Base-by-base conservation (phyloP, 1,284 basidiomycete genomes). In the Uromyces viciae-fabae region DNA sequence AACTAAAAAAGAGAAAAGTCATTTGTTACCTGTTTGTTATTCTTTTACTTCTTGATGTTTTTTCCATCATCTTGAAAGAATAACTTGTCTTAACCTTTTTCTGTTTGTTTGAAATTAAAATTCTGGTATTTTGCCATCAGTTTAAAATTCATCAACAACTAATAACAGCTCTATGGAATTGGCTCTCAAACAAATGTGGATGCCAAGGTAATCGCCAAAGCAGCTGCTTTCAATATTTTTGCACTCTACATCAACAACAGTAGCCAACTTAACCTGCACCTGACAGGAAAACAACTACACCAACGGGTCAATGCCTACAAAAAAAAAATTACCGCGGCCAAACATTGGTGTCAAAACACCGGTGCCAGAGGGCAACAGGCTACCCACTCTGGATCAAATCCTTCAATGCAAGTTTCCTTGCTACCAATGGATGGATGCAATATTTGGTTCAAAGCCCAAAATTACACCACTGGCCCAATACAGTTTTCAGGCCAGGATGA, bases 381-480 rank as follows among this genome's bases (percentile, higher is more conserved):
- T 9, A 2, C 8, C n/a, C 1, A 72, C 69, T 33, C 69, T 72
- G 0, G 43, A 38, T 2, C 42, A 72, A 52, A 49, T 49, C 11
- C 69, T 72, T 2, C 42, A 72, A n/a, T 25, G 22, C 14, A 72
- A 49, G 31, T 72, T 40, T 25, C 36, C 42, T 2, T 71, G 68
- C 40, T 71, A 71, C 19, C 28, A 43, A 5, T 42, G 69, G 22
- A 72, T 72, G 69, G 40, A 52, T 43, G 22, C 22, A 17, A 52
- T 71, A n/a, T 71, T 46, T 71, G 68, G 68, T 17, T n/a, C n/a
- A 8, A 72, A 72, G 19, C n/a, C 40, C n/a, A 72, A 72, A 9
- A 19, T 72, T 8, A 42, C 64, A 2, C 64, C 64, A 3, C 17
- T 66, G 7, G 38, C 14, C 28, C 1, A 31, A n/a, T 42, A 14